phyloP scores from a whole-genome alignment of 371 early-diverging fungal species.

The Mortierella sp. region DNA sequence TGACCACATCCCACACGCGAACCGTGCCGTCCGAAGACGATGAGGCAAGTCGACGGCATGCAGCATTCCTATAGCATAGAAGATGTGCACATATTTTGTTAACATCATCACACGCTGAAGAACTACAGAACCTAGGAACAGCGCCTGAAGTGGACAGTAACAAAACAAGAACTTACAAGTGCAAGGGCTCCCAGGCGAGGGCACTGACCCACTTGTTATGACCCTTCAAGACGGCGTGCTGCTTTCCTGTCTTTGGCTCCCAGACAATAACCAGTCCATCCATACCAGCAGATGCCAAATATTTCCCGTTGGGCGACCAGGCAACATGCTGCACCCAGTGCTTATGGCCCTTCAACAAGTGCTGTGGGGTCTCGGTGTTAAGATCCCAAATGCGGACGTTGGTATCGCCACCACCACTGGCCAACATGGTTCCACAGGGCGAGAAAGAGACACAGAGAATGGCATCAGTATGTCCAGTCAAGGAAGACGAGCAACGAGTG shows the following conservation, averaged over 20 bases:
- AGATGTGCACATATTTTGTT: not conserved
- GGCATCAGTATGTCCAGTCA: slow-evolving; percentile 95
- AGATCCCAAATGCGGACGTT: slow-evolving; percentile 98
- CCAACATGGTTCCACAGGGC: slow-evolving; percentile 93
- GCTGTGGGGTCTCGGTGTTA: slow-evolving; percentile 91
- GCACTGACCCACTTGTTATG: slow-evolving; percentile 93
- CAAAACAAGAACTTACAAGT: slow-evolving; percentile 65
- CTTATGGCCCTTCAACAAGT: slow-evolving; percentile 84
- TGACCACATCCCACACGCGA: slow-evolving; percentile 93
- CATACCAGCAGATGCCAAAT: slow-evolving; percentile 95
- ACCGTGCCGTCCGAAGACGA: slow-evolving; percentile 97
- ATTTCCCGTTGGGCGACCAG: slow-evolving; percentile 92
- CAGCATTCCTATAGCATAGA: slow-evolving; percentile 64
- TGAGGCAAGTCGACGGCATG: slow-evolving; percentile 87
- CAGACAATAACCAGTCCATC: slow-evolving; percentile 92
- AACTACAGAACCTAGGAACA: not conserved
- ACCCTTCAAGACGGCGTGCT: slow-evolving; percentile 87
- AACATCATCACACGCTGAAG: not conserved
- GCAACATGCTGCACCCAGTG: slow-evolving; percentile 96
- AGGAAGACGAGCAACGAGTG: slow-evolving; percentile 88
- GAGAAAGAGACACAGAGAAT: slow-evolving; percentile 90
- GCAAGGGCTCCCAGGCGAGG: slow-evolving; percentile 95
- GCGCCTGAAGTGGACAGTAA: not conserved
- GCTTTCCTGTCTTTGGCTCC: slow-evolving; percentile 88
- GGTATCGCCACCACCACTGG: slow-evolving; percentile 95